These are phyloP conservation scores for Zoysia matrella DNA, from an alignment of 202 grass and related monocot species.

Conservation along the genomic window DNA sequence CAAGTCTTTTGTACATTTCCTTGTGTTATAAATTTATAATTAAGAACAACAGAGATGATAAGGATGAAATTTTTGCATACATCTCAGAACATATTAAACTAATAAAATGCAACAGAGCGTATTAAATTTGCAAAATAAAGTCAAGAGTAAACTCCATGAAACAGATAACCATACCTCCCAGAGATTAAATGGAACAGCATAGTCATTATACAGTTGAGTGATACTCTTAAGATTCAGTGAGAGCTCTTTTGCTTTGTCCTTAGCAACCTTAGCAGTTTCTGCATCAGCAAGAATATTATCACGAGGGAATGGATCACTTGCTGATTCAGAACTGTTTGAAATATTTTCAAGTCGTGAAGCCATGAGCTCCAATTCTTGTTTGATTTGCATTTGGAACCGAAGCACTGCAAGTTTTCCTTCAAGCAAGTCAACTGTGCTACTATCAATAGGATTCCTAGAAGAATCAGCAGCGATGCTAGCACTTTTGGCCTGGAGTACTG, in stretches of 20 bases:
- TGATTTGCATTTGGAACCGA: constrained; percentile 95
- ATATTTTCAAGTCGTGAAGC: constrained; percentile 49
- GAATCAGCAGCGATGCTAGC: constrained; percentile 59
- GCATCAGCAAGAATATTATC: constrained; percentile 56
- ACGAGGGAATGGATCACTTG: constrained; percentile 55
- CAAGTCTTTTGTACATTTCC: not conserved
- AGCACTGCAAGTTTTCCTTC: constrained; percentile 94
- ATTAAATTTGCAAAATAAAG: constrained; percentile 16
- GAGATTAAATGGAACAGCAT: constrained; percentile 86
- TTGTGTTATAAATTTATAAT: not conserved
- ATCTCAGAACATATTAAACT: not conserved
- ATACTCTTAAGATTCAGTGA: constrained; percentile 89
- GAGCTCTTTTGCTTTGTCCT: constrained; percentile 80
- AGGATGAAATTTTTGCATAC: not conserved
- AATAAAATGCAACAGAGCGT: not conserved
- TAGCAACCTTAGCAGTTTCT: constrained; percentile 58
- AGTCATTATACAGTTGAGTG: constrained; percentile 95
- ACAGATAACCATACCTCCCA: constrained; percentile 81
- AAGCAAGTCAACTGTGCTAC: constrained; percentile 87
- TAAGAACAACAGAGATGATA: not conserved
- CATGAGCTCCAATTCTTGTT: constrained; percentile 76
- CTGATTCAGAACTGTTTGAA: constrained; percentile 49
- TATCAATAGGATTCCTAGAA: constrained; percentile 71
- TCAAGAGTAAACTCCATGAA: constrained; percentile 14
- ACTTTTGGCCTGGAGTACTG: constrained; percentile 87